Evolutionary conservation across 75 land plant species (phyloP).

Genomic region (Larix kaempferi): DNA sequence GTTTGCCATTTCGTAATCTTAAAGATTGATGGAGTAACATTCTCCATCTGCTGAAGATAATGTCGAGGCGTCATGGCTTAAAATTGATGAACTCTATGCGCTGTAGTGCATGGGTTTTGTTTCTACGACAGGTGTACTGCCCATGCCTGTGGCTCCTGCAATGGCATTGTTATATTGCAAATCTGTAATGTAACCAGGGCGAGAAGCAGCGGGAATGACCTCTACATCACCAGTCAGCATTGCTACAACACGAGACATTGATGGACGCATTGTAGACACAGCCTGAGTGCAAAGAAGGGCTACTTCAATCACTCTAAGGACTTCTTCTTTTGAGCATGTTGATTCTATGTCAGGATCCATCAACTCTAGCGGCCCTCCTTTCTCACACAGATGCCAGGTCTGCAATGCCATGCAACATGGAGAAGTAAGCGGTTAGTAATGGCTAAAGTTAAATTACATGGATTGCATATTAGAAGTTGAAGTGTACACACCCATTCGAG

Average conservation of each 20-base stretch:
- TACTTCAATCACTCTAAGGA: constrained; percentile 29
- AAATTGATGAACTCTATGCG: too few species aligned
- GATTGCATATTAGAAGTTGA: background rate
- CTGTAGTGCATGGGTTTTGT: too few species aligned
- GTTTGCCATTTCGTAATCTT: too few species aligned
- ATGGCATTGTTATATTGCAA: background rate
- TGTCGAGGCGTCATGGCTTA: too few species aligned
- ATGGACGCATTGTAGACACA: too few species aligned
- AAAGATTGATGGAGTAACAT: background rate
- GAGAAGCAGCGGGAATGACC: constrained; percentile 15
- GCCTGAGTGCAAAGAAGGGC: constrained; percentile 59
- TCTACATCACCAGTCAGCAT: constrained; percentile 54
- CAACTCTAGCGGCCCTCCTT: constrained; percentile 23
- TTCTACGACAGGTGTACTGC: too few species aligned
- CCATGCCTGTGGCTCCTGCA: background rate
- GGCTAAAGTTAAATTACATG: background rate
- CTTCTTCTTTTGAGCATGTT: constrained; percentile 23
- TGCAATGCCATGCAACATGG: background rate
- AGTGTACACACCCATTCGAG: constrained; percentile 53
- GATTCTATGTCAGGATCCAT: constrained; percentile 32
- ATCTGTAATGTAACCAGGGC: constrained; percentile 11
- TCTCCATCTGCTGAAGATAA: background rate
- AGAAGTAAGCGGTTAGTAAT: background rate
- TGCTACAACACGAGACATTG: constrained; percentile 40
- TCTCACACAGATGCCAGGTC: constrained; percentile 60